These are phyloP conservation scores for Novymonas esmeraldas DNA, from an alignment of 208 protist genomes.

Conservation along the genomic window DNA sequence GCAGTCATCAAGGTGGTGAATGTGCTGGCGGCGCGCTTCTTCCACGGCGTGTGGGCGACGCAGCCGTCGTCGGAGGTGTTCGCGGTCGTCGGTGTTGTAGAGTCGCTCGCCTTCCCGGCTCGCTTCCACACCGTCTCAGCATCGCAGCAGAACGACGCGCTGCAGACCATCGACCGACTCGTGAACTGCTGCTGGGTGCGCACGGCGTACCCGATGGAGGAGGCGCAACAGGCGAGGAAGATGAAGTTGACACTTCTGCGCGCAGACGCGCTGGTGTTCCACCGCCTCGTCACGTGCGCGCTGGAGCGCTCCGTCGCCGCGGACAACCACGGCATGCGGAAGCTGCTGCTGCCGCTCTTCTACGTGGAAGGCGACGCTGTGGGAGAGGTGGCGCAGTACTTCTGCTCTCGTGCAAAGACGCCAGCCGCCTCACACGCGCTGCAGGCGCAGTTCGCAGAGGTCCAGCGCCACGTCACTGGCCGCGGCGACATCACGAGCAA, in stretches of 20 bases:
- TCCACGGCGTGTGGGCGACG: slow-evolving; percentile 49
- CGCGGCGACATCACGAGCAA: slow-evolving; percentile 27
- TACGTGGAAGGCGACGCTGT: slow-evolving; percentile 34
- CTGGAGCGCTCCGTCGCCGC: slow-evolving; percentile 37
- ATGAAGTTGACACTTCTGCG: slow-evolving; percentile 28
- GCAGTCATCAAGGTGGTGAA: slow-evolving; percentile 35
- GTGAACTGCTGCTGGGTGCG: slow-evolving; percentile 35
- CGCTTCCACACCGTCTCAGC: slow-evolving; percentile 11
- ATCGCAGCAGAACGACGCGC: slow-evolving; percentile 29
- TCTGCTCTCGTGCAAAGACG: slow-evolving; percentile 24
- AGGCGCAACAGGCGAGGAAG: slow-evolving; percentile 19
- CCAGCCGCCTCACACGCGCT: slow-evolving; percentile 22
- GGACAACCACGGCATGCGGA: slow-evolving; percentile 26
- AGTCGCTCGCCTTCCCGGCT: slow-evolving; percentile 45
- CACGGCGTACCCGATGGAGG: slow-evolving; percentile 15
- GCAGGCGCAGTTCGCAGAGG: slow-evolving; percentile 28
- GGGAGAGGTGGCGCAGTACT: slow-evolving; percentile 35
- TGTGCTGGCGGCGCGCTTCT: slow-evolving; percentile 45
- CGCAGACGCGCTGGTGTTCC: slow-evolving; percentile 32
- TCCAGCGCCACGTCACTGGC: slow-evolving; percentile 22
- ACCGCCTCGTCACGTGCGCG: slow-evolving; percentile 41
- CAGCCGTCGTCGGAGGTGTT: slow-evolving; percentile 35
- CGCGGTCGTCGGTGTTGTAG: slow-evolving; percentile 46
- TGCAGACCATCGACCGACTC: slow-evolving; percentile 35
- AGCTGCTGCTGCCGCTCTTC: slow-evolving; percentile 35